A percentile compares a stretch with the other conserved stretches of the same genome.
Conservation (phyloP, 2,329 filamentous ascomycete species). For the Cercospora zeae-maydis region DNA sequence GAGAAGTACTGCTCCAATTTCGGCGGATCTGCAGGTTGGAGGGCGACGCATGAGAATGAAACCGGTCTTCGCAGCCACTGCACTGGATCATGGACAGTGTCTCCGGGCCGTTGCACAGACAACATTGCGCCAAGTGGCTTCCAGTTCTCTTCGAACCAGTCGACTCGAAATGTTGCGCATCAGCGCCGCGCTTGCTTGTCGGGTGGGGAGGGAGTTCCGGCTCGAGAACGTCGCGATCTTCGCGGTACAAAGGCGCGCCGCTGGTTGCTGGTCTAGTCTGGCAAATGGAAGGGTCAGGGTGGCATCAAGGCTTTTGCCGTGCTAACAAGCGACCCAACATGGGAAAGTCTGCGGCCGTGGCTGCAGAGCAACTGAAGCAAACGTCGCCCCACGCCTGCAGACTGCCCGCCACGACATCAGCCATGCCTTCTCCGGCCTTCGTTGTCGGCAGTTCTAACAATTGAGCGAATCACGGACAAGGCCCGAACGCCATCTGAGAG, state of each 20-base stretch:
- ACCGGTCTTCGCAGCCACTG: slow-evolving; percentile 93
- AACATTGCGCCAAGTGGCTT: not conserved
- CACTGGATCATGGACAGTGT: slow-evolving; percentile 97
- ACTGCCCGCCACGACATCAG: not conserved
- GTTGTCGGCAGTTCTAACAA: not conserved
- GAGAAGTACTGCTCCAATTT: slow-evolving; percentile 63
- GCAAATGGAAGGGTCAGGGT: not conserved
- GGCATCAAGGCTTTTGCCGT: not conserved
- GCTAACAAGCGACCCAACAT: not conserved
- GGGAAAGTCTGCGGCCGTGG: not conserved
- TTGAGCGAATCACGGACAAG: not conserved
- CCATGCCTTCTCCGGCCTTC: not conserved
- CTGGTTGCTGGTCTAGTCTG: not conserved
- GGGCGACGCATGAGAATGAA: slow-evolving; percentile 81
- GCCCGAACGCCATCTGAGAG: not conserved
- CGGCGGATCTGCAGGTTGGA: slow-evolving; percentile 67
- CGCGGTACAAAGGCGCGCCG: not conserved
- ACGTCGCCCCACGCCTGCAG: not conserved
- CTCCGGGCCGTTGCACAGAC: slow-evolving; percentile 66
- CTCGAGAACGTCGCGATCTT: not conserved
- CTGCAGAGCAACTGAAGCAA: not conserved
- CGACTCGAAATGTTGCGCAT: not conserved
- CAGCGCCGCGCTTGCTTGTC: not conserved
- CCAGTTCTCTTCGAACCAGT: not conserved
- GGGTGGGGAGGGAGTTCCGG: not conserved